Evolutionary conservation across 176 grass and related monocot species (phyloP).

Genomic region (Eremochloa ophiuroides): DNA sequence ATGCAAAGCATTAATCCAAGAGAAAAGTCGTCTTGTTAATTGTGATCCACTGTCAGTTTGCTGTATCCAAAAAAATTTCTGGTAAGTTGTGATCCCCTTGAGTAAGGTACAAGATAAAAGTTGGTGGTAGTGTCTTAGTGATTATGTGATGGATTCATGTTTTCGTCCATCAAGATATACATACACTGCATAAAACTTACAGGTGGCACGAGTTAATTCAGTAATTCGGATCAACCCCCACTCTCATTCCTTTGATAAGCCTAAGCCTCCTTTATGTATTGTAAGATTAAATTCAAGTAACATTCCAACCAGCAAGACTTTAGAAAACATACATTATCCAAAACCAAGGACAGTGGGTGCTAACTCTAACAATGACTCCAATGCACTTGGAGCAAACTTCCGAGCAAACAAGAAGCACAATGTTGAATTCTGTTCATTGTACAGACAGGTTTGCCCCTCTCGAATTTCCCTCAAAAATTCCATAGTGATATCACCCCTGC

Average conservation of each 20-base stretch:
- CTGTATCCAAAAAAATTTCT: slow-evolving; percentile 4
- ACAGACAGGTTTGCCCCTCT: slow-evolving; percentile 53
- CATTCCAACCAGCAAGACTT: background rate
- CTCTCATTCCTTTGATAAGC: background rate
- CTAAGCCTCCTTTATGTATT: background rate
- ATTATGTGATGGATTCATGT: background rate
- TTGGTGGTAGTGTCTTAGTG: background rate
- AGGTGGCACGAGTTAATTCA: background rate
- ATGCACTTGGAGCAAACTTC: slow-evolving; percentile 82
- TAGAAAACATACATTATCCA: slow-evolving; percentile 17
- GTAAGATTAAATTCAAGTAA: background rate
- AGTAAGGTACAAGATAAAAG: background rate
- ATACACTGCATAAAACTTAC: slow-evolving; percentile 17
- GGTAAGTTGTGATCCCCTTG: background rate
- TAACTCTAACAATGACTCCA: slow-evolving; percentile 71
- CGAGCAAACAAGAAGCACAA: slow-evolving; percentile 82
- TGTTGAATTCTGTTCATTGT: slow-evolving; percentile 57
- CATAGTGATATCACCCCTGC: slow-evolving; percentile 56
- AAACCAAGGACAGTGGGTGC: slow-evolving; percentile 53
- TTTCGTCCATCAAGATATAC: background rate
- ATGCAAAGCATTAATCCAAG: background rate
- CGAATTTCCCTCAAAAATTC: slow-evolving; percentile 72
- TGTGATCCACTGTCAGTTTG: slow-evolving; percentile 17
- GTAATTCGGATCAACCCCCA: background rate
- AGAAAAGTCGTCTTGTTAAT: background rate